Base-by-base conservation (phyloP, 805 yeast genomes). In the Wickerhamomyces ciferrii region DNA sequence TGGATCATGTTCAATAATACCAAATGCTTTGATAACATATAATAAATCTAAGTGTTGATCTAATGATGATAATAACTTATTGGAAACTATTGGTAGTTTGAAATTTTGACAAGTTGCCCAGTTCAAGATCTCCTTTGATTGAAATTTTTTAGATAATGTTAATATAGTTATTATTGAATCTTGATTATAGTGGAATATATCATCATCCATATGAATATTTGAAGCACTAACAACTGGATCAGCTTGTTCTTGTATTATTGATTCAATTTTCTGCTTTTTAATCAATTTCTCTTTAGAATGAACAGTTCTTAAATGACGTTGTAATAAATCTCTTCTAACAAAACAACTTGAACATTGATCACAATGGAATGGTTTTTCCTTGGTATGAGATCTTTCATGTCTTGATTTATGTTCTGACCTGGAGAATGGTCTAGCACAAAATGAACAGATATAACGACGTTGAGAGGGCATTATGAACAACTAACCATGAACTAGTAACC, bases 391-490 rank as follows among this genome's bases (percentile, higher is more conserved):
- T 24, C 91, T 67, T 62, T 86, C 92, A 56, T 86, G 94, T 42
- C 94, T 75, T 38, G 83, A 78, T 54, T 84, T 76, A 62, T 86
- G 94, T 61, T 86, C 94, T 11, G 86, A 78, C 43, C 94, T 68
- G n/a, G 89, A 79, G 59, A 86, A 86, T 7, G 88, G 84, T 51
- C 91, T 71, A 29, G 90, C 87, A 56, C 96, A 87, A 59, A 78
- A 86, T 7, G 86, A 80, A 66, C 96, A 87, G 36, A 84, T 76
- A 63, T 85, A 86, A 55, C 85, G 80, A 54, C 84, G 75, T 55
- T 76, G 83, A 36, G 83, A 68, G 14, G 35, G 19, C 35, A 32
- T 17, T 7, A 32, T 32, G 7, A 11, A 25, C 29, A 25, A 25
- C 29, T 11, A 25, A 25, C 29, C 11, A 25, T 8, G 7, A 25